Evolutionary conservation across 2,329 filamentous ascomycete genomes (phyloP).

Genomic region (Diaporthe sp.): DNA sequence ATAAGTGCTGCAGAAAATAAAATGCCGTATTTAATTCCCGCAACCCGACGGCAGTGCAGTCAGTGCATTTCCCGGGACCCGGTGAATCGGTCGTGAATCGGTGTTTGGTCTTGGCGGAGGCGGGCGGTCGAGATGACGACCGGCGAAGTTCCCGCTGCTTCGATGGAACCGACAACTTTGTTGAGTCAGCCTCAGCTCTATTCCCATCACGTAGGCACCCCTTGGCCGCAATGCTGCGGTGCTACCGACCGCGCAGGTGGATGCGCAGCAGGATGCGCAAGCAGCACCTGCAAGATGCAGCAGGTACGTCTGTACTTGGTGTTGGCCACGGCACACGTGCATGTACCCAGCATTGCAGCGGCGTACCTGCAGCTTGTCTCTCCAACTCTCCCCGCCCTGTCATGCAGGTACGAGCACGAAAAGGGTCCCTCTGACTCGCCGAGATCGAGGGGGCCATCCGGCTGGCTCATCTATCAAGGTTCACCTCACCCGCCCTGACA

Average conservation of each 20-base stretch:
- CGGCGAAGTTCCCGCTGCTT: not conserved
- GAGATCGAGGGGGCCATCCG: constrained; percentile 19
- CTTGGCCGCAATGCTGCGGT: constrained; percentile 7
- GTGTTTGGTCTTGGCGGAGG: not conserved
- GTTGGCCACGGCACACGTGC: constrained; percentile 15
- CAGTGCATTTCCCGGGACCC: constrained; percentile 1
- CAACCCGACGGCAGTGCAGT: not conserved
- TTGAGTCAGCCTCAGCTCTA: constrained; percentile 18
- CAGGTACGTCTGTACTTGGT: no score
- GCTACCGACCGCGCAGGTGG: constrained; percentile 2
- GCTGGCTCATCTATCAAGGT: constrained; percentile 21
- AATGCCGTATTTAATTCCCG: constrained; percentile 21
- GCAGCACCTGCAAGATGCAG: not conserved
- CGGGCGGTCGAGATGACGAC: constrained; percentile 6
- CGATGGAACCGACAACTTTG: constrained; percentile 16
- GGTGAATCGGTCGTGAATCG: not conserved
- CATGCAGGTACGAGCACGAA: constrained; percentile 28
- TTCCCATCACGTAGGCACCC: not conserved
- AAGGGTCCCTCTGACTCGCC: constrained; percentile 21
- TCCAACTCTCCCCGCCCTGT: constrained; percentile 23
- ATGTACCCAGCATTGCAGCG: constrained; percentile 3
- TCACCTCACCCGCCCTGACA: constrained; percentile 27
- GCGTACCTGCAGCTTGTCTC: constrained; percentile 23
- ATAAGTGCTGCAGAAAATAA: not conserved
- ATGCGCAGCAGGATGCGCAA: constrained; percentile 11